phyloP scores from a whole-genome alignment of 192 early-diverging fungal genomes.

The Coemansia sp. region DNA sequence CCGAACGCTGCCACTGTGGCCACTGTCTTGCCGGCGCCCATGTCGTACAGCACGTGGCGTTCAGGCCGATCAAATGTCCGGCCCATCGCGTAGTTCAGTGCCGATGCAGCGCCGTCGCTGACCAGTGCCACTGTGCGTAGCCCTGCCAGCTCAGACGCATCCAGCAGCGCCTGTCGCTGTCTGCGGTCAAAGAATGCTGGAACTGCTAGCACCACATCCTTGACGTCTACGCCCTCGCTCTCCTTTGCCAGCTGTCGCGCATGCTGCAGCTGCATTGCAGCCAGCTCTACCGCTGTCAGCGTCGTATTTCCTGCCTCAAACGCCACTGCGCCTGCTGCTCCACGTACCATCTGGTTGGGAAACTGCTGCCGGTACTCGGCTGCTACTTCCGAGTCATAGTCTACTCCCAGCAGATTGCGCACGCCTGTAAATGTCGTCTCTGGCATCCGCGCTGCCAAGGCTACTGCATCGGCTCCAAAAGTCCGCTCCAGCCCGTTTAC shows the following conservation, averaged over 20 bases:
- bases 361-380: conserved; percentile 75
- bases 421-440: conserved; percentile 76
- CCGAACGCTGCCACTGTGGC: conserved; percentile 83
- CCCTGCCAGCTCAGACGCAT: conserved; percentile 88
- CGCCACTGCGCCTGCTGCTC: conserved; percentile 60
- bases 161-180: conserved; percentile 89
- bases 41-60: conserved; percentile 93
- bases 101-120: conserved; percentile 95
- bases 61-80: conserved; percentile 63
- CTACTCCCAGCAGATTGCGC: conserved; percentile 80
- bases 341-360: conserved; percentile 73
- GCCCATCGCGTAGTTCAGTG: conserved; percentile 86
- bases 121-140: conserved; percentile 79
- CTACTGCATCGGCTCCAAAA: conserved; percentile 84
- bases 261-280: conserved; percentile 89
- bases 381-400: conserved; percentile 66
- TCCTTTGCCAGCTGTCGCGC: conserved; percentile 81
- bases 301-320: conserved; percentile 61
- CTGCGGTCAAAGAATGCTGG: conserved; percentile 87
- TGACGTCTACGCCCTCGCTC: conserved; percentile 70
- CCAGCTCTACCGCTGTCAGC: conserved; percentile 81
- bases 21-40: conserved; percentile 94
- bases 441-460: conserved; percentile 54
- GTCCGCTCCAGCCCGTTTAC: conserved; percentile 77
- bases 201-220: conserved; percentile 91